Base-by-base conservation (phyloP, 108 stramenopile species). In the Aurantiochytrium sp. region DNA sequence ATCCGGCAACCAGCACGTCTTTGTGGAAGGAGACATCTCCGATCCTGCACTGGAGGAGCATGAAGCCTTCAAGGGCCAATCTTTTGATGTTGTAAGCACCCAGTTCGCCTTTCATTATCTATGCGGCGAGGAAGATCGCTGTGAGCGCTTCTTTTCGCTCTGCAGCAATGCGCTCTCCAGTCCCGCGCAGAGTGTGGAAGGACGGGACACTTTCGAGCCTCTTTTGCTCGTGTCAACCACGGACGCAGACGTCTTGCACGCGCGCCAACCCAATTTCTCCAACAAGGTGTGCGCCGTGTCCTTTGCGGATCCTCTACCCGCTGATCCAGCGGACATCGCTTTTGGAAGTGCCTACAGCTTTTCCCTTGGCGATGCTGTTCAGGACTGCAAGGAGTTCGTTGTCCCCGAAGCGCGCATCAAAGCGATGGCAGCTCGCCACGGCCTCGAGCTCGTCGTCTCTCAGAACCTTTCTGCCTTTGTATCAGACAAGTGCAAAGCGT, bases 311-410 rank as follows among this genome's bases (percentile, higher is more conserved):
- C 8, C 44, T 21, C 10, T 43, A 4, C 16, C 19, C 44, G 44
- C 43, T 25, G 60, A 88, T 2, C n/a, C 47, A 16, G 4, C 59
- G 4, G 60, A 88, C 43, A 8, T 43, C 16, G 60, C 8, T 44
- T 88, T 59, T 35, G 88, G 88, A 19, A 29, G 44, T 60, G 60
- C 60, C 43, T 88, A 88, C 60, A 14, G 23, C 19, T 88, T 88
- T 44, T 64, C 60, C 8, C 88, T 88, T 5, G 88, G 88, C 29
- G 88, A 88, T 60, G 88, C 88, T 19, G 88, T 88, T 19, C 60
- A 45, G 64, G 44, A 88, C 60, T 88, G 88, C 51, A 19, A 60
- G 18, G 88, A 88, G 35, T 88, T 69, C 51, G 51, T 69, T 5
- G 88, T 88, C 19, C 88, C 60, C 25, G 43, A 6, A 5, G 25